phyloP scores from a whole-genome alignment of 306 rosid species.

The Lithocarpus polystachyus region DNA sequence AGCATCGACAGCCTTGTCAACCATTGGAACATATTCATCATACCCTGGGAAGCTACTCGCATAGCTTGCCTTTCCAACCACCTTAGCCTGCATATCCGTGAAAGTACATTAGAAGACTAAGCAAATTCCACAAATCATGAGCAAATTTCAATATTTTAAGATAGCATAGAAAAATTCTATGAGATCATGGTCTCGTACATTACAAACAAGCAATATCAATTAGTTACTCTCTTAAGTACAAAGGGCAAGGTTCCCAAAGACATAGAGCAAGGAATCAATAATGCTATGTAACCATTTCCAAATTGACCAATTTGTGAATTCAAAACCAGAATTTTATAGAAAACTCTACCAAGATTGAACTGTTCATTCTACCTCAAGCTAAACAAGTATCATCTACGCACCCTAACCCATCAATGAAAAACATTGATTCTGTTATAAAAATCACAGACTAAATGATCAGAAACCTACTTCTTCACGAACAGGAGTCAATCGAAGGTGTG shows the following conservation, averaged over 20 bases:
- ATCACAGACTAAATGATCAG: constrained; percentile 24
- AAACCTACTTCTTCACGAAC: constrained; percentile 93
- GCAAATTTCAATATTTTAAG: constrained; percentile 1
- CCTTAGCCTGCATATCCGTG: constrained; percentile 54
- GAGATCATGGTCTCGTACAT: not conserved
- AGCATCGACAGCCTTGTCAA: constrained; percentile 94
- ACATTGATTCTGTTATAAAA: not conserved
- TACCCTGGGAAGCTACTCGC: constrained; percentile 64
- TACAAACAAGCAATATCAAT: not conserved
- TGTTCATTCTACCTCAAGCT: not conserved
- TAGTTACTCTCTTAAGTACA: not conserved
- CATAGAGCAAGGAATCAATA: not conserved
- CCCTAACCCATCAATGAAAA: not conserved
- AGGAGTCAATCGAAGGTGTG: constrained; percentile 93
- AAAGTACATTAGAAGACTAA: not conserved
- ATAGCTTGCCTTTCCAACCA: constrained; percentile 62
- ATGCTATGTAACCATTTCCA: not conserved
- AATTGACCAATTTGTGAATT: not conserved
- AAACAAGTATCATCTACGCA: not conserved
- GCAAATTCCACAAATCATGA: constrained; percentile 15
- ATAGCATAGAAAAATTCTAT: not conserved
- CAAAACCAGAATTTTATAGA: not conserved
- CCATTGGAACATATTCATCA: constrained; percentile 95
- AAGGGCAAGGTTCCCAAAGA: not conserved
- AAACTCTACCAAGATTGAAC: not conserved